These are phyloP conservation scores for Zymoseptoria pseudotritici DNA, from an alignment of 2,329 filamentous ascomycete species.

Conservation along the genomic window DNA sequence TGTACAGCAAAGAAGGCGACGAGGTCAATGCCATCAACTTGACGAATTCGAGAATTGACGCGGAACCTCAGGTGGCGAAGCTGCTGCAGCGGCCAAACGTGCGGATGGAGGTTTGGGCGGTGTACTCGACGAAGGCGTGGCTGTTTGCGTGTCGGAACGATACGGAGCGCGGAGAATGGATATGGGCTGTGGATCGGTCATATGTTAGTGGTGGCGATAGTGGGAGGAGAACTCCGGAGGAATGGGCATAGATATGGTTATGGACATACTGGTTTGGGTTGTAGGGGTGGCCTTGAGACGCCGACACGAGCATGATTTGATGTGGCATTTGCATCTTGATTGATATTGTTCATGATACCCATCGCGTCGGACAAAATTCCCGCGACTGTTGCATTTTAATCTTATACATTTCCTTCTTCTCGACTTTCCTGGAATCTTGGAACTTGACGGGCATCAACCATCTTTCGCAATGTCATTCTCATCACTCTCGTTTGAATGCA, in stretches of 20 bases:
- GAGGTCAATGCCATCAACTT: conserved; percentile 86
- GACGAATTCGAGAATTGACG: conserved; percentile 82
- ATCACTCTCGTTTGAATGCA: not conserved
- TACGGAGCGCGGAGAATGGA: conserved; percentile 94
- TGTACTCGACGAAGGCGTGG: conserved; percentile 93
- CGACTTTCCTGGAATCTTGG: not conserved
- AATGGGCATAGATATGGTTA: not conserved
- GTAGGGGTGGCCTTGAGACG: not conserved
- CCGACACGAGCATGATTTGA: not conserved
- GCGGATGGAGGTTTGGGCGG: conserved; percentile 63
- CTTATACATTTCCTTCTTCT: not conserved
- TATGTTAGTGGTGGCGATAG: conserved; percentile 40
- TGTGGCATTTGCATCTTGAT: not conserved
- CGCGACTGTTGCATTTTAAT: not conserved
- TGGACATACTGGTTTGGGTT: not conserved
- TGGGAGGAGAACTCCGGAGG: conserved; percentile 16
- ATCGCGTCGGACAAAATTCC: not conserved
- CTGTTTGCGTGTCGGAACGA: conserved; percentile 85
- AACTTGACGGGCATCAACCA: not conserved
- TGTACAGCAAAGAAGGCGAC: conserved; percentile 81
- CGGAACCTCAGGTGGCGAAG: conserved; percentile 77
- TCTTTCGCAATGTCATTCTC: not conserved
- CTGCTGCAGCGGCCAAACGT: conserved; percentile 47
- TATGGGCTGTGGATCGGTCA: conserved; percentile 85
- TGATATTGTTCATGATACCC: conserved; percentile 8